Percentiles rank a stretch among this genome's conserved stretches.
Conservation (phyloP, 306 rosid genomes). For the Cucurbita pepo region DNA sequence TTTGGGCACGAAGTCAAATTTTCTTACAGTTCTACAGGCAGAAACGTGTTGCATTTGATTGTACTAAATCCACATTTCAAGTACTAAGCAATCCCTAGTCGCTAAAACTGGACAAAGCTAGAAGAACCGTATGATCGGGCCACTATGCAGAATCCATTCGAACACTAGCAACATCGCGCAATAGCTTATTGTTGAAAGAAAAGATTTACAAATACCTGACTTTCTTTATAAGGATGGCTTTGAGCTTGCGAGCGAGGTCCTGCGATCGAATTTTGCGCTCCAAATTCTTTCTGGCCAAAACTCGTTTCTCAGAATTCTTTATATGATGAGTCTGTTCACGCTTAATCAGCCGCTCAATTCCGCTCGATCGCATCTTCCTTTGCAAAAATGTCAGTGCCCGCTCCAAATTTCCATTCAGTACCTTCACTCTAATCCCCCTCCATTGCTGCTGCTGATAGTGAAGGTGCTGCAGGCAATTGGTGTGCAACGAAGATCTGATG, state of each 20-base stretch:
- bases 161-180: not conserved
- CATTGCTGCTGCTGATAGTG: slow-evolving; percentile 32
- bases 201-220: slow-evolving; percentile 40
- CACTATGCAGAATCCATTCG: not conserved
- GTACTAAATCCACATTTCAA: not conserved
- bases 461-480: slow-evolving; percentile 17
- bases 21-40: not conserved
- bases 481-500: slow-evolving; percentile 15
- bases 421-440: slow-evolving; percentile 70
- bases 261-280: slow-evolving; percentile 46
- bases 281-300: slow-evolving; percentile 51
- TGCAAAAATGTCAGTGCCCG: slow-evolving; percentile 44
- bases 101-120: not conserved
- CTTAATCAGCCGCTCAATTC: slow-evolving; percentile 77
- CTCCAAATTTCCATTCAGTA: slow-evolving; percentile 50
- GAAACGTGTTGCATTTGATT: not conserved
- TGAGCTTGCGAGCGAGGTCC: slow-evolving; percentile 66
- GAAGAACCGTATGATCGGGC: not conserved
- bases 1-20: not conserved
- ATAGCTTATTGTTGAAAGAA: not conserved
- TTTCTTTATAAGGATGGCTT: slow-evolving; percentile 63
- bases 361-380: slow-evolving; percentile 69
- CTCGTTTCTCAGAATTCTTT: slow-evolving; percentile 85
- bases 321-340: slow-evolving; percentile 45
- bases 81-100: not conserved